A percentile compares a stretch with the other conserved stretches of the same genome.
Conservation (phyloP, 1,284 basidiomycete species). For the Cronartium ribicola region DNA sequence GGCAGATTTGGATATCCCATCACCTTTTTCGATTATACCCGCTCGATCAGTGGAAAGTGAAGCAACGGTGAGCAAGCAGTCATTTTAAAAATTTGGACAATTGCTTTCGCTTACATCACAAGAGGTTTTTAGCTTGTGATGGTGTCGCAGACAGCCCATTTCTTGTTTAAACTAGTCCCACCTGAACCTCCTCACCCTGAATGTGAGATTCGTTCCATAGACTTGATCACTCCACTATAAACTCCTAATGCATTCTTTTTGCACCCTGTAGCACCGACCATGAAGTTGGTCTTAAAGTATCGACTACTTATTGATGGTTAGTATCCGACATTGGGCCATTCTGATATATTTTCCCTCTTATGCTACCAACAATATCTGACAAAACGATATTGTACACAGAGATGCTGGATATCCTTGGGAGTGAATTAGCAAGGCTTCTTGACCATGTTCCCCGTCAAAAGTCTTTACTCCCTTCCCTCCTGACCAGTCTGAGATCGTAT, state of each 20-base stretch:
- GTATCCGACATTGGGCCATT: neutral
- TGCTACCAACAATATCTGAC: neutral
- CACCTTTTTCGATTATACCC: neutral
- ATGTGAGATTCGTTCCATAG: neutral
- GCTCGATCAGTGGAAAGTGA: neutral
- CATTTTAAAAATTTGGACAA: neutral
- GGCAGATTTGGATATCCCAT: slow-evolving; percentile 54
- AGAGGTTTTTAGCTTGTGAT: neutral
- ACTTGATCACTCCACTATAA: neutral
- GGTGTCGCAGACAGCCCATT: neutral
- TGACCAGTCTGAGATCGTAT: neutral
- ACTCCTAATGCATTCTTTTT: neutral
- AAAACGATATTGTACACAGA: neutral
- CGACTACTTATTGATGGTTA: slow-evolving; percentile 26
- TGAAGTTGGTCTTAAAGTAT: slow-evolving; percentile 37
- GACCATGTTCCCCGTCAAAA: slow-evolving; percentile 6
- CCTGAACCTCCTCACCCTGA: neutral
- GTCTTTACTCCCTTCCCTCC: neutral
- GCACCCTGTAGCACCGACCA: neutral
- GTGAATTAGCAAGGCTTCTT: neutral
- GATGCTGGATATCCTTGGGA: neutral
- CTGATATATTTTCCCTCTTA: neutral
- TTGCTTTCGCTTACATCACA: slow-evolving; percentile 5
- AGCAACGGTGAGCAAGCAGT: neutral
- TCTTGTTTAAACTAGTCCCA: neutral